A percentile compares a stretch with the other conserved stretches of the same genome.
Evolutionary conservation across 2,329 filamentous ascomycete species (phyloP).

Genomic region (Penicillium italicum): DNA sequence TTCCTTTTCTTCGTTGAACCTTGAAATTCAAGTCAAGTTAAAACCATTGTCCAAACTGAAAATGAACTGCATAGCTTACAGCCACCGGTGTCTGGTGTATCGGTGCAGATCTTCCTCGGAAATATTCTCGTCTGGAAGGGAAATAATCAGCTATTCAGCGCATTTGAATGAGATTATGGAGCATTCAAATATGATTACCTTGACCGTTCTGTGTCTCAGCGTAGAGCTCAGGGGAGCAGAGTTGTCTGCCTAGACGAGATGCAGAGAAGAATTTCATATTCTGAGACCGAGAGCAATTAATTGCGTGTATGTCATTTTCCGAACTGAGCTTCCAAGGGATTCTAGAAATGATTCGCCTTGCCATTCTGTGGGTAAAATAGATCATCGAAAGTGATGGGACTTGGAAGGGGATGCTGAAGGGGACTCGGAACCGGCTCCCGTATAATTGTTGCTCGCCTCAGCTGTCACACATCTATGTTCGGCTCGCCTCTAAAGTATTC

Average conservation of each 20-base stretch:
- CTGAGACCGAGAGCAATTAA: background rate
- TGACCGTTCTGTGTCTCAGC: background rate
- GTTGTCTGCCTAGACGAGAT: background rate
- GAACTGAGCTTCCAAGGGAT: too few relatives aligned
- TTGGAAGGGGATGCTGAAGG: too few relatives aligned
- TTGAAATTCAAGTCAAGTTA: conserved; percentile 13
- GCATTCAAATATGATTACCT: background rate
- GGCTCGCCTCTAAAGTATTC: too few relatives aligned
- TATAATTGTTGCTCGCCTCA: too few relatives aligned
- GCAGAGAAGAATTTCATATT: background rate
- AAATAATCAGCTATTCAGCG: too few relatives aligned
- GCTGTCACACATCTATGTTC: too few relatives aligned
- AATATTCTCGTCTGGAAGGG: conserved; percentile 10
- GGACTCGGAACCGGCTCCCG: too few relatives aligned
- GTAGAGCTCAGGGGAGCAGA: background rate
- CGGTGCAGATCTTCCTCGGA: conserved; percentile 14
- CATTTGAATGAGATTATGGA: background rate
- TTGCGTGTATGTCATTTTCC: too few relatives aligned
- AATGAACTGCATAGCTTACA: conserved; percentile 9
- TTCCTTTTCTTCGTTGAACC: conserved; percentile 29
- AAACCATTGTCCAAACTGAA: background rate
- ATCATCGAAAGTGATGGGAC: too few relatives aligned
- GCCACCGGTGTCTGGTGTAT: conserved; percentile 20
- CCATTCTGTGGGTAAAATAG: too few relatives aligned
- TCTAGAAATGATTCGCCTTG: background rate